Evolutionary conservation across 495 filamentous ascomycete genomes (phyloP).

Genomic region (Xylaria scruposa): DNA sequence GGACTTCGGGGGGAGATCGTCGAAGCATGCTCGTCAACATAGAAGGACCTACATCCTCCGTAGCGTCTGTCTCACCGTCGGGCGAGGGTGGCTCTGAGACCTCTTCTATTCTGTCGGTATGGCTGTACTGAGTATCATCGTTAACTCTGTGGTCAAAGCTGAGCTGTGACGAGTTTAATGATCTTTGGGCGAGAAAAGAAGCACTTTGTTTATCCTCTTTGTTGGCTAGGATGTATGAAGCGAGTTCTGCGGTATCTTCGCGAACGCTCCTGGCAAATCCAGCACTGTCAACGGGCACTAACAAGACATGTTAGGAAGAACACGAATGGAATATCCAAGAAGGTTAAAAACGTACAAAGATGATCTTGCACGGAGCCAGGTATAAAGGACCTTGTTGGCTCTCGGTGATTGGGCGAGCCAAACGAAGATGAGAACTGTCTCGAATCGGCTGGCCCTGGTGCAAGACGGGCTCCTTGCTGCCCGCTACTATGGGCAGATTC

Average conservation of each 20-base stretch:
- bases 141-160: constrained; percentile 35
- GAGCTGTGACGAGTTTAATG: constrained; percentile 42
- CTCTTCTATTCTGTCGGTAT: constrained; percentile 60
- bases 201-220: constrained; percentile 50
- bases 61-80: constrained; percentile 41
- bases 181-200: constrained; percentile 49
- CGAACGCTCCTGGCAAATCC: constrained; percentile 80
- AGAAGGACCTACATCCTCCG: constrained; percentile 56
- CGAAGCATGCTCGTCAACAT: constrained; percentile 70
- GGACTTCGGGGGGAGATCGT: constrained; percentile 53
- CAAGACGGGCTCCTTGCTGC: constrained; percentile 30
- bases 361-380: constrained; percentile 73
- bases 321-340: background rate
- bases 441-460: constrained; percentile 34
- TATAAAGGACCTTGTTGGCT: constrained; percentile 79
- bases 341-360: constrained; percentile 56
- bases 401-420: constrained; percentile 57
- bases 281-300: constrained; percentile 65
- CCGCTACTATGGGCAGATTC: constrained; percentile 31
- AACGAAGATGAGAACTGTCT: constrained; percentile 49
- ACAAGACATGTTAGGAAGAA: constrained; percentile 32
- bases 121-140: constrained; percentile 20
- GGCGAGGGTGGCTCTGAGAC: constrained; percentile 66
- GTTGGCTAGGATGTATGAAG: constrained; percentile 81
- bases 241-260: constrained; percentile 90